Conservation (phyloP, 2,329 filamentous ascomycete species). For the Paraphaeosphaeria sporulosa region DNA sequence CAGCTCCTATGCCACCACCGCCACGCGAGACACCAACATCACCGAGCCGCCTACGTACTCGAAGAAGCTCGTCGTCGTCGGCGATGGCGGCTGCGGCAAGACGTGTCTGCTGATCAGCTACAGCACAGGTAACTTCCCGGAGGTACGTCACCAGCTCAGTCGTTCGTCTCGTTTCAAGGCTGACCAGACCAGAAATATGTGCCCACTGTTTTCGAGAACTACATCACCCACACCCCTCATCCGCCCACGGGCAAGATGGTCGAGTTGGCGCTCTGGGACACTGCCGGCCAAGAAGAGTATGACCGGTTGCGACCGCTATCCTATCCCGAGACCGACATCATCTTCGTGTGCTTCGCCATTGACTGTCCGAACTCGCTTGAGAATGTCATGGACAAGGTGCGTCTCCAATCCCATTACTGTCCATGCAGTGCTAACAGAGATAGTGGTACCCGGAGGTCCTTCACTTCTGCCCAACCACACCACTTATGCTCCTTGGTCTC, state of each 20-base stretch:
- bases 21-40: constrained; percentile 81
- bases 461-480: constrained; percentile 97
- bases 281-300: constrained; percentile 97
- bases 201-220: constrained; percentile 98
- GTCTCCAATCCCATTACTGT: constrained; percentile 24
- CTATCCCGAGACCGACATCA: constrained; percentile 95
- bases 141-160: constrained; percentile 66
- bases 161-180: background rate
- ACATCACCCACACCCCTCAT: constrained; percentile 96
- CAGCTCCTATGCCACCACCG: constrained; percentile 81
- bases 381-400: constrained; percentile 98
- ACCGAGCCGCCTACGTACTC: constrained; percentile 93
- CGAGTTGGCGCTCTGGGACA: constrained; percentile 97
- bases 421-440: constrained; percentile 34
- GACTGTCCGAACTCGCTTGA: constrained; percentile 98
- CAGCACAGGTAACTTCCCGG: constrained; percentile 97
- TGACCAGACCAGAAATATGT: constrained; percentile 85
- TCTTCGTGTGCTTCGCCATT: constrained; percentile 99
- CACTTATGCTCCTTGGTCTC: constrained; percentile 91
- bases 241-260: constrained; percentile 89
- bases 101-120: constrained; percentile 98
- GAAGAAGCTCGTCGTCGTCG: constrained; percentile 99
- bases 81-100: constrained; percentile 97
- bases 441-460: constrained; percentile 99
- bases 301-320: constrained; percentile 94